Percentiles rank a stretch among this genome's conserved stretches.
These are phyloP conservation scores for Wickerhamiella kurtzmanii DNA, from an alignment of 805 yeast genomes.

Conservation along the genomic window DNA sequence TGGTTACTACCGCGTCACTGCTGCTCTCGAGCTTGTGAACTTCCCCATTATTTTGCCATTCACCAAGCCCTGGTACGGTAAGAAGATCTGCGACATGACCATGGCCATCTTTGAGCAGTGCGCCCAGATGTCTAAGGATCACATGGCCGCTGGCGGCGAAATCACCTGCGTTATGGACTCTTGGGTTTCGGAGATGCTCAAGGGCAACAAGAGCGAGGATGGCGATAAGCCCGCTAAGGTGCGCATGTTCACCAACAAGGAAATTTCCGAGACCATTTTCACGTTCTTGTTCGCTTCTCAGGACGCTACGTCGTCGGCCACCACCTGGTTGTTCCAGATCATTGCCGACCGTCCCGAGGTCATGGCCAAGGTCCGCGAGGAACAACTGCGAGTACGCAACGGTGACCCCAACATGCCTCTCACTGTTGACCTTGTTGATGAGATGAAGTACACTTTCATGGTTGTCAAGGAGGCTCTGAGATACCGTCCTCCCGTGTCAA, in stretches of 20 bases:
- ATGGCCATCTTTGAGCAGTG: slow-evolving; percentile 84
- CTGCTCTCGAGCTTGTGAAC: slow-evolving; percentile 92
- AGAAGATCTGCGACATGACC: slow-evolving; percentile 81
- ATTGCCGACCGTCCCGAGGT: slow-evolving; percentile 94
- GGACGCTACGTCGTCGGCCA: slow-evolving; percentile 93
- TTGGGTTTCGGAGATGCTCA: slow-evolving; percentile 71
- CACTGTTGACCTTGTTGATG: slow-evolving; percentile 58
- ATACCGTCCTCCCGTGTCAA: slow-evolving; percentile 91
- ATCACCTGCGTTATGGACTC: slow-evolving; percentile 90
- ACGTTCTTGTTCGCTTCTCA: slow-evolving; percentile 95
- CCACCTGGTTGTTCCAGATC: slow-evolving; percentile 96
- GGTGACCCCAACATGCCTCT: slow-evolving; percentile 56
- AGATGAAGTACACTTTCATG: slow-evolving; percentile 78
- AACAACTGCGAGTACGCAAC: slow-evolving; percentile 71
- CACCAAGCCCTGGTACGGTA: slow-evolving; percentile 97
- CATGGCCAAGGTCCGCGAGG: slow-evolving; percentile 72
- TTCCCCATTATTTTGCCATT: slow-evolving; percentile 93
- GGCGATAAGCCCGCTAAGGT: slow-evolving; percentile 44
- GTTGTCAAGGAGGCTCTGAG: slow-evolving; percentile 88
- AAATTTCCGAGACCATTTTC: slow-evolving; percentile 91
- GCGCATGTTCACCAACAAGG: slow-evolving; percentile 77
- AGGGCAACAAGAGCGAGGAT: slow-evolving; percentile 19
- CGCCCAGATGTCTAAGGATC: slow-evolving; percentile 75
- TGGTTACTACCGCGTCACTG: slow-evolving; percentile 82
- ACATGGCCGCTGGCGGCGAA: slow-evolving; percentile 61